Conservation (phyloP, 2,329 filamentous ascomycete genomes). For the Metarhizium sp. region DNA sequence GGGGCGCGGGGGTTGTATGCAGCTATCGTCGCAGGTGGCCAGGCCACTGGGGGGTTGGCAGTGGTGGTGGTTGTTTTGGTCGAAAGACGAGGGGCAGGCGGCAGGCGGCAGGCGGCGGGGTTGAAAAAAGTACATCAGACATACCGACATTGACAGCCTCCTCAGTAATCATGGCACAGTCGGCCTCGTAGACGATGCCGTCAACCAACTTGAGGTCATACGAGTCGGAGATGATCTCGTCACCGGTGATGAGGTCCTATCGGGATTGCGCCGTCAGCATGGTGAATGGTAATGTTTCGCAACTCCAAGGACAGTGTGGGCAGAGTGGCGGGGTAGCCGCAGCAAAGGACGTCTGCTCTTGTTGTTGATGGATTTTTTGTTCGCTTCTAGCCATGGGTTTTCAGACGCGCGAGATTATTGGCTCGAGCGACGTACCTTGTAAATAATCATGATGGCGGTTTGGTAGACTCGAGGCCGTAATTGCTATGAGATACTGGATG, state of each 20-base stretch:
- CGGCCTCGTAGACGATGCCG: constrained; percentile 75
- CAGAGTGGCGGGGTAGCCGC: neutral
- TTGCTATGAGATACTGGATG: constrained; percentile 9
- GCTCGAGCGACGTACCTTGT: constrained; percentile 39
- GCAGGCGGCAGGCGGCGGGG: neutral
- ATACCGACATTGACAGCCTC: constrained; percentile 64
- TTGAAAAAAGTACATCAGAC: constrained; percentile 23
- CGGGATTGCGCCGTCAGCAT: constrained; percentile 17
- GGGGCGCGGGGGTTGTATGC: neutral
- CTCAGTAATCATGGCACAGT: constrained; percentile 83
- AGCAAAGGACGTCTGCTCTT: neutral
- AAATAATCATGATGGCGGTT: constrained; percentile 63
- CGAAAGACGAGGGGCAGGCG: neutral
- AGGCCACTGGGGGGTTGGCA: neutral
- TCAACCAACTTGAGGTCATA: constrained; percentile 76
- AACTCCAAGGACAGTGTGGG: neutral
- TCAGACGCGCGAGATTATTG: neutral
- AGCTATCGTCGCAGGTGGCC: too few relatives aligned
- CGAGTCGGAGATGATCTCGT: constrained; percentile 96
- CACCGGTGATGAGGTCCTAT: constrained; percentile 79
- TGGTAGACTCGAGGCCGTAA: constrained; percentile 8
- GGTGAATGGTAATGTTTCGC: neutral
- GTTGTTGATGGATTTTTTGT: too few relatives aligned
- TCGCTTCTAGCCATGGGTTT: neutral
- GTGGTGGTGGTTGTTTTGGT: neutral